Evolutionary conservation across 352 stramenopile genomes (phyloP).

Genomic region (Phytopythium aichiense): DNA sequence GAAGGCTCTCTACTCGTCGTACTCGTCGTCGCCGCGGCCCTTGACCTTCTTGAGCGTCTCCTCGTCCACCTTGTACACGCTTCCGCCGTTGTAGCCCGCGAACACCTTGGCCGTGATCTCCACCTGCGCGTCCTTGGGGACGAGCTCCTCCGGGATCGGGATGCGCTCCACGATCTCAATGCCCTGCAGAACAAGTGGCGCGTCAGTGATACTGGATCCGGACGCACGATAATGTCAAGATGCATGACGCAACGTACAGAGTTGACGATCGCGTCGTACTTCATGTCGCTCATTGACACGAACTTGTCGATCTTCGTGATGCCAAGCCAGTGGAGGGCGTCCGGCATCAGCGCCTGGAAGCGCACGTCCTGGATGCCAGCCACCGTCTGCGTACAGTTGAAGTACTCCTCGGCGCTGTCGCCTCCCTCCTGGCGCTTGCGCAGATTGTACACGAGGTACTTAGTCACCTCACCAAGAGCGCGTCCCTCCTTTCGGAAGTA

Average conservation of each 20-base stretch:
- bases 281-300: constrained; percentile 99
- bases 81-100: constrained; percentile 83
- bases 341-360: constrained; percentile 99
- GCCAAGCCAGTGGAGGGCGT: constrained; percentile 98
- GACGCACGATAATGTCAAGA: not conserved
- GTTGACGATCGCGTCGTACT: constrained; percentile 98
- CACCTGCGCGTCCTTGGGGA: constrained; percentile 97
- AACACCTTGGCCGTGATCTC: constrained; percentile 99
- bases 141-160: constrained; percentile 97
- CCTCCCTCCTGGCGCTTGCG: constrained; percentile 97
- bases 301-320: constrained; percentile 94
- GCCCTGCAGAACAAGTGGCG: constrained; percentile 35
- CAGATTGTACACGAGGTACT: constrained; percentile 99
- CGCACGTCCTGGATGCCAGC: constrained; percentile 97
- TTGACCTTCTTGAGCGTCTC: constrained; percentile 92
- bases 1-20: constrained; percentile 24
- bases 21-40: constrained; percentile 79
- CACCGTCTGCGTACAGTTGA: constrained; percentile 98
- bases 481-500: constrained; percentile 99
- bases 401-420: constrained; percentile 97
- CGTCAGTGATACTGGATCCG: not conserved
- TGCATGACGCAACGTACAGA: constrained; percentile 55
- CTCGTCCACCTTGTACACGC: constrained; percentile 92
- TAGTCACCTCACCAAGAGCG: constrained; percentile 97
- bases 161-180: constrained; percentile 99